Evolutionary conservation across 2,329 filamentous ascomycete genomes (phyloP), one percentile per base, ranked within the genome.

Genomic region (Ophiostoma montium): DNA sequence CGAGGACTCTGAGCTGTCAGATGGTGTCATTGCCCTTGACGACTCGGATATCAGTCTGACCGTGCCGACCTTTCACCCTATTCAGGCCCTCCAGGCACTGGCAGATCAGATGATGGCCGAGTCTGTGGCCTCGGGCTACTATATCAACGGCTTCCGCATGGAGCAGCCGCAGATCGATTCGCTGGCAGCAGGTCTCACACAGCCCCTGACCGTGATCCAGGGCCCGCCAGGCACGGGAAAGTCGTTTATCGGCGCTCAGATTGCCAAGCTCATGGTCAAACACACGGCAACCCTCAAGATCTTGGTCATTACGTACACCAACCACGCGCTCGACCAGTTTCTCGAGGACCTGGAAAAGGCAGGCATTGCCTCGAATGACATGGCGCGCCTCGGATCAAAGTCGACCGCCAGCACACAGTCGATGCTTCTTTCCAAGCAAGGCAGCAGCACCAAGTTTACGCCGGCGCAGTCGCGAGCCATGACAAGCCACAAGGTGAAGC

Each of bases 231-330:
- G 81, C 0, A 88, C 82, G 0, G 84, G 84, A 1, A 89, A 89
- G 55, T 86, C 82, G 0, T 85, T 85, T 53, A 72, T 86, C 3
- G 84, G 84, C 0, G 77, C 82, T 0, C 63, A 83, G 2, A 65
- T 81, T 1, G 72, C 76, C 0, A 78, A 79, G 47, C 61, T 68
- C 0, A 58, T 88, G 0, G 42, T 44, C 42, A 7, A 9, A 10
- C 8, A 31, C 62, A 78, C 18, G 59, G 74, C 1, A 56, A 67
- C 5, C 76, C 73, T 0, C 18, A 74, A 60, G 0, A 72, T 87
- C 0, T 65, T 89, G 0, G 73, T 88, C 0, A 60, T 84, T 2
- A 78, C 75, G 23, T 86, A 78, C 50, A 86, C 81, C 0, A 83
- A 85, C 47, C 80, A 84, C 54, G 78, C 79, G 0, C 62, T 81